phyloP scores from a whole-genome alignment of 1,284 basidiomycete species.

The Puccinia novopanici region DNA sequence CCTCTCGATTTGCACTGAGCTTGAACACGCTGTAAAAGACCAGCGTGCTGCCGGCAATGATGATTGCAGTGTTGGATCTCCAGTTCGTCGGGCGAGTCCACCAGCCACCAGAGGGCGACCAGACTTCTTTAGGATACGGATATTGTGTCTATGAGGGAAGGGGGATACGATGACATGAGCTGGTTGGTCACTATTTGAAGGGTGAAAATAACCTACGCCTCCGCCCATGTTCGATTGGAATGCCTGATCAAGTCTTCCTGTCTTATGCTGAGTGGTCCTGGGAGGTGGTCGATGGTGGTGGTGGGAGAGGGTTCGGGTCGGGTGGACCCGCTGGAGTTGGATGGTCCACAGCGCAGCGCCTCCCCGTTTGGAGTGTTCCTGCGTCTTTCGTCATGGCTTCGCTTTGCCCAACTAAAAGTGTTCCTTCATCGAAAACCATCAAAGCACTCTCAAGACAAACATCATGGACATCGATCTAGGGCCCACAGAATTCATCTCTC shows the following conservation, averaged over 20 bases:
- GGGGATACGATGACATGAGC: not conserved
- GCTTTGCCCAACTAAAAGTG: no score
- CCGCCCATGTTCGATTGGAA: not conserved
- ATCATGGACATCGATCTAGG: slow-evolving; percentile 48
- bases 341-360: no score
- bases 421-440: no score
- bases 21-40: slow-evolving; percentile 63
- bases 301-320: no score
- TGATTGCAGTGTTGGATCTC: slow-evolving; percentile 63
- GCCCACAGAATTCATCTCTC: slow-evolving; percentile 24
- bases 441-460: no score
- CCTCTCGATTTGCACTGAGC: slow-evolving; percentile 63
- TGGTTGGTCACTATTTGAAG: not conserved
- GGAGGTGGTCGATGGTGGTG: no score
- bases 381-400: no score
- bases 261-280: not conserved
- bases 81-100: slow-evolving; percentile 66
- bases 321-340: no score
- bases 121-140: slow-evolving; percentile 66
- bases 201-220: not conserved
- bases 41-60: slow-evolving; percentile 61
- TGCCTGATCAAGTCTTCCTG: not conserved
- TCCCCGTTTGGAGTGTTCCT: no score
- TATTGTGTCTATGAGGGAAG: slow-evolving; percentile 59
- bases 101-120: slow-evolving; percentile 64